A percentile compares a stretch with the other conserved stretches of the same genome.
phyloP scores from a whole-genome alignment of 805 yeast genomes.

The Cyberlindnera mississippiensis region DNA sequence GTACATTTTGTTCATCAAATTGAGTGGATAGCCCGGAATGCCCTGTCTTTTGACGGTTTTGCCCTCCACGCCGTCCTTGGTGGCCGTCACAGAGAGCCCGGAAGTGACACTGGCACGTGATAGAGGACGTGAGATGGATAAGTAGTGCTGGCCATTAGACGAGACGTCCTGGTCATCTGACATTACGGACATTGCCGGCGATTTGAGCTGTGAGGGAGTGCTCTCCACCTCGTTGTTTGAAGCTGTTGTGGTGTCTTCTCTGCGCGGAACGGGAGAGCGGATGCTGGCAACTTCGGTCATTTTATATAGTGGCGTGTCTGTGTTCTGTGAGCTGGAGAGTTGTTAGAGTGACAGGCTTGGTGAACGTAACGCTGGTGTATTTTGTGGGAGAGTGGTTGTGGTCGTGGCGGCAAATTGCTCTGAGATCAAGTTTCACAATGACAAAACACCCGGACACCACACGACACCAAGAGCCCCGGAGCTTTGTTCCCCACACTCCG shows the following conservation, averaged over 20 bases:
- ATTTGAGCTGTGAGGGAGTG: constrained; percentile 9
- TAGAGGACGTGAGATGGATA: constrained; percentile 47
- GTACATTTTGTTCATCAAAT: constrained; percentile 34
- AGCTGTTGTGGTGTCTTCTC: constrained; percentile 1
- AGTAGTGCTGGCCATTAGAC: constrained; percentile 9
- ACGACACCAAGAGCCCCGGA: too few species aligned
- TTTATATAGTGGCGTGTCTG: neutral
- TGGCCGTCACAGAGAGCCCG: constrained; percentile 68
- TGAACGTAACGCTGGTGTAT: too few species aligned
- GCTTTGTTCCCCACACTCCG: too few species aligned
- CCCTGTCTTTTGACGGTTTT: constrained; percentile 45
- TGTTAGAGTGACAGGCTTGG: too few species aligned
- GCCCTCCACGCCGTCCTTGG: constrained; percentile 73
- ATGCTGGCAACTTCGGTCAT: constrained; percentile 11
- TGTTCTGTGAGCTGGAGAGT: too few species aligned
- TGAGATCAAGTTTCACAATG: too few species aligned
- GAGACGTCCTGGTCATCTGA: constrained; percentile 13
- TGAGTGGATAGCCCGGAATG: constrained; percentile 37
- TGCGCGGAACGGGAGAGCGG: constrained; percentile 4
- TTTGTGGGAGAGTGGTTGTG: too few species aligned
- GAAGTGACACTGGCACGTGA: constrained; percentile 62
- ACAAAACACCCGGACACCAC: too few species aligned
- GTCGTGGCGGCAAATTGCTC: too few species aligned
- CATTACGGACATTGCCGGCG: constrained; percentile 9
- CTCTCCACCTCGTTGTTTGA: constrained; percentile 13